Evolutionary conservation across 2,329 filamentous ascomycete species (phyloP).

Genomic region (Sporothrix inflata): DNA sequence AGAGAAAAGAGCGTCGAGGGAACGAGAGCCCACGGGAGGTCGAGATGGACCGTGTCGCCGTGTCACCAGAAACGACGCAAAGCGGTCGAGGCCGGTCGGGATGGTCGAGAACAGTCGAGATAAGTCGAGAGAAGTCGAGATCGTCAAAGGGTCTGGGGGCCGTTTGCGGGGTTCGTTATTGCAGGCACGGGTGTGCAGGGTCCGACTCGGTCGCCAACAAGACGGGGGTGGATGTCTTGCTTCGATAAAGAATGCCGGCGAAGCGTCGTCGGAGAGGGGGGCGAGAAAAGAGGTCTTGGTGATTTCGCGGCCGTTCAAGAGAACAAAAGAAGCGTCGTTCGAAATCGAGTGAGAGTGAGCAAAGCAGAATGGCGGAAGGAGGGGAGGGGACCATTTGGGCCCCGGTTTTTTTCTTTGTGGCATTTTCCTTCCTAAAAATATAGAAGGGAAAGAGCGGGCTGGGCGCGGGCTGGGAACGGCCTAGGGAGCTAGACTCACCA

Average conservation of each 20-base stretch:
- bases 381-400: conserved; percentile 13
- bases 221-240: no score
- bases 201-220: background rate
- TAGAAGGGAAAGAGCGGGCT: conserved; percentile 8
- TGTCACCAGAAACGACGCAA: background rate
- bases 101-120: no score
- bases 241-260: background rate
- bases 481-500: background rate
- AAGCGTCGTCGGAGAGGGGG: background rate
- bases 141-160: conserved; percentile 10
- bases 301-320: background rate
- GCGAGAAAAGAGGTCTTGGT: background rate
- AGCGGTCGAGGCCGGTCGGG: background rate
- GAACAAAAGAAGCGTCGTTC: conserved; percentile 7
- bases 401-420: conserved; percentile 6
- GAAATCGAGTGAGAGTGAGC: conserved; percentile 14
- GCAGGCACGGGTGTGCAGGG: background rate
- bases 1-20: background rate
- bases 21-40: background rate
- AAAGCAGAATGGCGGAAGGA: conserved; percentile 13
- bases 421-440: background rate
- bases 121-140: background rate
- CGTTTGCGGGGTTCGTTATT: conserved; percentile 9
- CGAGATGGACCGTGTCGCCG: background rate
- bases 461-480: background rate